phyloP scores from a whole-genome alignment of 176 grass and related monocot species.

The Bromus sterilis region DNA sequence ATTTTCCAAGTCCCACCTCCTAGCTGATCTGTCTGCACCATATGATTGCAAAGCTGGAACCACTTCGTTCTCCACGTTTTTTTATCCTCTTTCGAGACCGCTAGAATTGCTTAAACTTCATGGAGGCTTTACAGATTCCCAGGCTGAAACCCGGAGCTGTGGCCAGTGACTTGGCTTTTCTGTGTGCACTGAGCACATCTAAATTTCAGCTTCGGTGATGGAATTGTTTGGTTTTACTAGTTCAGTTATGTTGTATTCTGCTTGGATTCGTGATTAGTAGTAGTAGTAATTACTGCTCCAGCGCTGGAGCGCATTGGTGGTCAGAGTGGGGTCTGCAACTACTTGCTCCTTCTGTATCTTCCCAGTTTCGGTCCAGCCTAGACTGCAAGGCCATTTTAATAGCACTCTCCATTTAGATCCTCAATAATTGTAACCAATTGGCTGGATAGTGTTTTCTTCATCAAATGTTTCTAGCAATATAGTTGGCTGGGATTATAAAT shows the following conservation, averaged over 20 bases:
- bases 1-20: background rate
- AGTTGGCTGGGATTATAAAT: background rate
- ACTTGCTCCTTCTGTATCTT: background rate
- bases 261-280: background rate
- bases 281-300: background rate
- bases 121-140: background rate
- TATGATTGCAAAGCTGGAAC: no score
- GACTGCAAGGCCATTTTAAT: background rate
- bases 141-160: background rate
- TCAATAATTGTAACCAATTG: background rate
- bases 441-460: background rate
- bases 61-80: no score
- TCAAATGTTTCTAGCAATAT: background rate
- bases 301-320: background rate
- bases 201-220: background rate
- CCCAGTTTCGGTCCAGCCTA: background rate
- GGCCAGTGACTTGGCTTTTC: background rate
- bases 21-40: background rate
- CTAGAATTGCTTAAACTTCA: no score
- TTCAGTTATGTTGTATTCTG: background rate
- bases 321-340: background rate
- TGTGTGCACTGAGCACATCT: background rate
- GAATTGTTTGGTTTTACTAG: background rate
- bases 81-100: no score
- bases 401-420: background rate